phyloP scores from a whole-genome alignment of 176 grass and related monocot genomes.

The Otatea glauca region DNA sequence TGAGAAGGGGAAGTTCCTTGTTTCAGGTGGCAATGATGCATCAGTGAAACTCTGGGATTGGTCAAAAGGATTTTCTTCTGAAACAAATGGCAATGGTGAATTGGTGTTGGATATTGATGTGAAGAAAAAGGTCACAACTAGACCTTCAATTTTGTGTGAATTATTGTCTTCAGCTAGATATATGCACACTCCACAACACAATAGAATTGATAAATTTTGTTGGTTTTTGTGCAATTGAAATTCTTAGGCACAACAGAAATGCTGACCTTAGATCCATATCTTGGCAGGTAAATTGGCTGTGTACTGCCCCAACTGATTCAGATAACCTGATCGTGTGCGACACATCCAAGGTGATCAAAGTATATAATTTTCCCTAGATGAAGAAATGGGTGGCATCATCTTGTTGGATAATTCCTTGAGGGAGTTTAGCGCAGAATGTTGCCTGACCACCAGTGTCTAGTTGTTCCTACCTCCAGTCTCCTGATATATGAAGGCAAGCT shows the following conservation, averaged over 20 bases:
- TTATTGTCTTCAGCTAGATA: slow-evolving; percentile 14
- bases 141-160: slow-evolving; percentile 27
- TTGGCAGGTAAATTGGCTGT: slow-evolving; percentile 93
- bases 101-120: slow-evolving; percentile 72
- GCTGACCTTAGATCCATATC: slow-evolving; percentile 1
- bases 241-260: slow-evolving; percentile 21
- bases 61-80: slow-evolving; percentile 71
- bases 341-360: slow-evolving; percentile 89
- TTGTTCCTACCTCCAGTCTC: not conserved
- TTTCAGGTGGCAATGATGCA: slow-evolving; percentile 96
- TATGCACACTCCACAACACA: not conserved
- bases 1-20: slow-evolving; percentile 83
- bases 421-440: slow-evolving; percentile 17
- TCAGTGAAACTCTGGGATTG: slow-evolving; percentile 92
- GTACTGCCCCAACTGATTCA: slow-evolving; percentile 73
- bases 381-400: not conserved
- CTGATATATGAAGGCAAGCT: not conserved
- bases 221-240: not conserved
- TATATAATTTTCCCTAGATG: slow-evolving; percentile 59
- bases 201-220: not conserved
- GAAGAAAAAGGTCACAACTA: slow-evolving; percentile 73
- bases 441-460: not conserved
- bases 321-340: slow-evolving; percentile 91
- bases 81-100: slow-evolving; percentile 59
- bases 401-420: not conserved